phyloP scores from a whole-genome alignment of 768 basidiomycete species.

The Trametes meyenii region DNA sequence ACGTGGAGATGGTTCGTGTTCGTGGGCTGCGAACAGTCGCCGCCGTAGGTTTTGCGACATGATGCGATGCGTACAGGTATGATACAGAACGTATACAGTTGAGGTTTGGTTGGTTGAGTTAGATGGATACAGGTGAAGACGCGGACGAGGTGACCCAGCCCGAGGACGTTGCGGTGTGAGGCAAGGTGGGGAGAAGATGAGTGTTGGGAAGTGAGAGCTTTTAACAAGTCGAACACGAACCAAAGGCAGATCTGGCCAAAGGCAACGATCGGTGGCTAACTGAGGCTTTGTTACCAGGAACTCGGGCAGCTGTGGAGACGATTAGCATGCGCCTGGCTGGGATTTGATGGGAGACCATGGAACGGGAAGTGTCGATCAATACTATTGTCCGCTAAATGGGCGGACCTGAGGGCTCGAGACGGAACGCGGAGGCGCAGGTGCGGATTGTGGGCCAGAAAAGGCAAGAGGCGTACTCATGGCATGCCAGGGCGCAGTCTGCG shows the following conservation, averaged over 20 bases:
- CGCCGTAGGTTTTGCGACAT: conserved; percentile 22
- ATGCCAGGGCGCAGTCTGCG: conserved; percentile 2
- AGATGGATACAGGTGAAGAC: not conserved
- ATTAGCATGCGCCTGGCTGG: conserved; percentile 7
- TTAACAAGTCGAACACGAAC: conserved; percentile 26
- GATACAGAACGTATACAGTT: conserved; percentile 19
- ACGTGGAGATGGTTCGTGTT: conserved; percentile 39
- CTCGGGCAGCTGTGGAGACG: conserved; percentile 19
- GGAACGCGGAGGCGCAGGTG: not conserved
- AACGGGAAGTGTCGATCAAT: conserved; percentile 12
- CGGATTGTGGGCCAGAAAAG: conserved; percentile 21
- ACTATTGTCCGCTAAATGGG: conserved; percentile 21
- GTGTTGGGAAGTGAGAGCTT: conserved; percentile 4
- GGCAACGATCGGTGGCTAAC: conserved; percentile 18
- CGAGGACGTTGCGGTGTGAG: conserved; percentile 13
- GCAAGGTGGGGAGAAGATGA: conserved; percentile 17
- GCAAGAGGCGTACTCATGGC: not conserved
- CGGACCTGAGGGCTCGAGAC: conserved; percentile 10
- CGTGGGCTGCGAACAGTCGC: conserved; percentile 12
- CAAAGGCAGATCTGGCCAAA: conserved; percentile 25
- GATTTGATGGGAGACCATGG: conserved; percentile 14
- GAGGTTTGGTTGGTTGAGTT: not conserved
- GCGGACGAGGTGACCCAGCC: conserved; percentile 8
- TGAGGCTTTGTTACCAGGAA: conserved; percentile 19
- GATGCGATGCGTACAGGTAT: conserved; percentile 8